These are phyloP conservation scores for Leucocoprinus leucothites DNA, from an alignment of 768 basidiomycete species.

Conservation along the genomic window DNA sequence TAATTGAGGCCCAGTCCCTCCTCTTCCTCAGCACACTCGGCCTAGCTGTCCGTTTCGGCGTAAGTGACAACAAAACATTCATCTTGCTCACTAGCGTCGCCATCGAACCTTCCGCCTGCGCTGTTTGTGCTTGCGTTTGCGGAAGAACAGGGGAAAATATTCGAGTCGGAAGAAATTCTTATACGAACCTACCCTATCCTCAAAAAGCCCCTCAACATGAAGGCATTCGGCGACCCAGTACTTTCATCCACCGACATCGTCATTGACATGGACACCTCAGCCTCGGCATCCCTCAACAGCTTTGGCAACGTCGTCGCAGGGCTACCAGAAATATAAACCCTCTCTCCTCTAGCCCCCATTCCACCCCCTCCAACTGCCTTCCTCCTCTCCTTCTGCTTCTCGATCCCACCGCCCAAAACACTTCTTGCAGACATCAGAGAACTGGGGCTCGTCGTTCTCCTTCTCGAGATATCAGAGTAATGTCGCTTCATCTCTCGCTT, in stretches of 20 bases:
- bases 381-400: conserved; percentile 37
- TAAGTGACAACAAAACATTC: not conserved
- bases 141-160: not conserved
- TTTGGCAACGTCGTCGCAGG: conserved; percentile 52
- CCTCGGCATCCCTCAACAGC: conserved; percentile 57
- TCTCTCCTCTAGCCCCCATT: conserved; percentile 46
- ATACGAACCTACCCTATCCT: conserved; percentile 18
- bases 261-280: too few species aligned
- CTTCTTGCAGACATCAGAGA: too few species aligned
- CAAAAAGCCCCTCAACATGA: not conserved
- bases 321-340: conserved; percentile 52
- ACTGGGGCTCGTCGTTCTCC: too few species aligned
- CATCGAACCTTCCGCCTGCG: too few species aligned
- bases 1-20: conserved; percentile 20
- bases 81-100: too few species aligned
- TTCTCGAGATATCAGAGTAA: too few species aligned
- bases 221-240: conserved; percentile 12
- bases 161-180: conserved; percentile 21
- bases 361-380: conserved; percentile 26
- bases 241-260: conserved; percentile 13
- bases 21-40: too few species aligned
- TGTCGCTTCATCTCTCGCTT: too few species aligned
- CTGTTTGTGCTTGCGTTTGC: not conserved
- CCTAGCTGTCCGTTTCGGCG: conserved; percentile 17
- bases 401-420: too few species aligned